Evolutionary conservation across 768 basidiomycete species (phyloP).

Genomic region (Rhodotorula toruloides): DNA sequence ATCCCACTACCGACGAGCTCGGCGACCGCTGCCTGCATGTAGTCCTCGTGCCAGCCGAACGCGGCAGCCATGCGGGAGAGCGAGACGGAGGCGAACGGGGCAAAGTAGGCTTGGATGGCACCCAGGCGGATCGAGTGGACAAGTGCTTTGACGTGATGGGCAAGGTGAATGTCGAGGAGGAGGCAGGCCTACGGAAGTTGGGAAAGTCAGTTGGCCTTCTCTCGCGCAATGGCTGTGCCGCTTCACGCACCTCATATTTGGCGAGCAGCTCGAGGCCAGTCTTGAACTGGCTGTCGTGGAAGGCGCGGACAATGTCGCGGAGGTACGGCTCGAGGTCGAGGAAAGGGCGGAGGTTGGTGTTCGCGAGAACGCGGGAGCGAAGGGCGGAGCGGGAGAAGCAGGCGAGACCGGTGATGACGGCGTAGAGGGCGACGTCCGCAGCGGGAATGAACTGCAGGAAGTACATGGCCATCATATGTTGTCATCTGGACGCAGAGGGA

Average conservation of each 20-base stretch:
- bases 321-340: conserved; percentile 82
- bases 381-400: conserved; percentile 66
- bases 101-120: conserved; percentile 80
- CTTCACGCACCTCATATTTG: conserved; percentile 63
- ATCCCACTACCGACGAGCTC: conserved; percentile 67
- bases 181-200: conserved; percentile 33
- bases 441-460: conserved; percentile 62
- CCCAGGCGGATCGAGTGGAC: conserved; percentile 66
- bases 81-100: conserved; percentile 78
- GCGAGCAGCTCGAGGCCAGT: conserved; percentile 68
- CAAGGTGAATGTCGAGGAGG: conserved; percentile 66
- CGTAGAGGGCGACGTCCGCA: conserved; percentile 80
- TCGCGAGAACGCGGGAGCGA: conserved; percentile 60
- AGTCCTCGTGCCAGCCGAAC: conserved; percentile 72
- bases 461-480: background rate
- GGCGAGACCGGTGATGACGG: conserved; percentile 75
- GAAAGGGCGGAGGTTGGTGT: conserved; percentile 62
- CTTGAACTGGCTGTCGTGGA: conserved; percentile 81
- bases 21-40: conserved; percentile 69
- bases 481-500: no score
- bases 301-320: conserved; percentile 77
- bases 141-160: conserved; percentile 61
- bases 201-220: no score
- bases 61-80: conserved; percentile 77
- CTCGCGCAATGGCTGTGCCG: no score